Percentiles rank a stretch among this genome's conserved stretches.
Evolutionary conservation across 345 rosid genomes (phyloP).

Genomic region (Eucalyptus paniculata): DNA sequence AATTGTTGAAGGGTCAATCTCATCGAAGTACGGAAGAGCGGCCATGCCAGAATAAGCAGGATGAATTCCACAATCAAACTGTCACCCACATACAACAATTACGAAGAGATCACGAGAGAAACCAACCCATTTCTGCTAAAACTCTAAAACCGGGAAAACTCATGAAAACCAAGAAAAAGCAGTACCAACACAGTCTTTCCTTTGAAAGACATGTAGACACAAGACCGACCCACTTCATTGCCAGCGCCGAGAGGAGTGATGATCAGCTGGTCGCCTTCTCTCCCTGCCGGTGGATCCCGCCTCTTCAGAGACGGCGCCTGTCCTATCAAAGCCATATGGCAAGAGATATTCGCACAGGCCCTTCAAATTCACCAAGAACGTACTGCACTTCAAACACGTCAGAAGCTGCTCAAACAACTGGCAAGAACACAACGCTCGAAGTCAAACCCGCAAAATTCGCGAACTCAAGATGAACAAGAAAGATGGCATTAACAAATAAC

Average conservation of each 20-base stretch:
- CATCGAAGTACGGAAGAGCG: conserved; percentile 90
- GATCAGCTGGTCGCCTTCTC: conserved; percentile 72
- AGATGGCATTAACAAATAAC: background rate
- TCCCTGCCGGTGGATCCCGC: conserved; percentile 37
- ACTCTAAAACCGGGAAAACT: background rate
- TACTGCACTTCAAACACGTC: background rate
- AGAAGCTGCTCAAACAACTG: background rate
- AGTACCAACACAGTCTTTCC: conserved; percentile 64
- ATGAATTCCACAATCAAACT: conserved; percentile 97
- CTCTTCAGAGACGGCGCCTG: conserved; percentile 40
- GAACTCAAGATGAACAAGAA: background rate
- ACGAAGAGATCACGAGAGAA: background rate
- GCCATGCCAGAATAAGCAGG: conserved; percentile 95
- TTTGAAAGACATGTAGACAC: conserved; percentile 79
- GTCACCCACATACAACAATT: background rate
- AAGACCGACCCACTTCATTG: conserved; percentile 91
- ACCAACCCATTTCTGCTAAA: background rate
- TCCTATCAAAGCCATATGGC: conserved; percentile 34
- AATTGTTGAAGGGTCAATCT: conserved; percentile 81
- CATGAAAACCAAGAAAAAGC: background rate
- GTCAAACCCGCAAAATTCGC: background rate
- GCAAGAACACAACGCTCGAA: background rate
- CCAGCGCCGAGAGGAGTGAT: conserved; percentile 88
- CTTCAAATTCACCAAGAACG: background rate
- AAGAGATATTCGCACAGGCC: background rate